phyloP scores from a whole-genome alignment of 768 basidiomycete species.

The Macrolepiota dolichaula region DNA sequence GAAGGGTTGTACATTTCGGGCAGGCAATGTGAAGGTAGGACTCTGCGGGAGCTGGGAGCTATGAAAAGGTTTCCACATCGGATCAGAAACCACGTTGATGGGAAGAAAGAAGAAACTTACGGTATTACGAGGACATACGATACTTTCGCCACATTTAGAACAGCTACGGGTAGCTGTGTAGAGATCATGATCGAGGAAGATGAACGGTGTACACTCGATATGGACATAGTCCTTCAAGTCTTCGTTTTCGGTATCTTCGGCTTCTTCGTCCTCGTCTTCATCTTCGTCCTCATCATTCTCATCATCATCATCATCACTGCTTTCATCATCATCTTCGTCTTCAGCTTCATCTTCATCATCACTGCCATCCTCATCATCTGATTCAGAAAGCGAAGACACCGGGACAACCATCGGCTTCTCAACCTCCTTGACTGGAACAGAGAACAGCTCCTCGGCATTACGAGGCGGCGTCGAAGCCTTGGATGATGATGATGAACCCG shows the following conservation, averaged over 20 bases:
- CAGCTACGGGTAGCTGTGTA: conserved; percentile 23
- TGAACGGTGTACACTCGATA: conserved; percentile 2
- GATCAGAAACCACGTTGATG: neutral
- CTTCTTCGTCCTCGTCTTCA: neutral
- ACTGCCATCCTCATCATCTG: conserved; percentile 2
- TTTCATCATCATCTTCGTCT: neutral
- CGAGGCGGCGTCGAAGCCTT: neutral
- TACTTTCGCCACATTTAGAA: conserved; percentile 21
- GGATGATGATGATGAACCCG: neutral
- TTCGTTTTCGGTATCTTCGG: neutral
- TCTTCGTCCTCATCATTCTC: neutral
- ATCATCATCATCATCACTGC: neutral
- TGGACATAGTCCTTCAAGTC: neutral
- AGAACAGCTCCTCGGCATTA: conserved; percentile 7
- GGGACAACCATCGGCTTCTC: conserved; percentile 4
- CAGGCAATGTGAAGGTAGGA: conserved; percentile 26
- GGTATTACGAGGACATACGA: conserved; percentile 19
- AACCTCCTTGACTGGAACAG: neutral
- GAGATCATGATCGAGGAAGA: conserved; percentile 11
- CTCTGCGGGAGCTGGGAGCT: conserved; percentile 14
- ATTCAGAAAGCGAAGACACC: conserved; percentile 7
- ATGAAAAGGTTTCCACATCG: neutral
- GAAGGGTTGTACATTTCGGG: conserved; percentile 21
- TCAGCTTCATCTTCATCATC: neutral
- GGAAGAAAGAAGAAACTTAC: conserved; percentile 15